Evolutionary conservation across 2,329 filamentous ascomycete species (phyloP).

Genomic region (Colletotrichum truncatum): DNA sequence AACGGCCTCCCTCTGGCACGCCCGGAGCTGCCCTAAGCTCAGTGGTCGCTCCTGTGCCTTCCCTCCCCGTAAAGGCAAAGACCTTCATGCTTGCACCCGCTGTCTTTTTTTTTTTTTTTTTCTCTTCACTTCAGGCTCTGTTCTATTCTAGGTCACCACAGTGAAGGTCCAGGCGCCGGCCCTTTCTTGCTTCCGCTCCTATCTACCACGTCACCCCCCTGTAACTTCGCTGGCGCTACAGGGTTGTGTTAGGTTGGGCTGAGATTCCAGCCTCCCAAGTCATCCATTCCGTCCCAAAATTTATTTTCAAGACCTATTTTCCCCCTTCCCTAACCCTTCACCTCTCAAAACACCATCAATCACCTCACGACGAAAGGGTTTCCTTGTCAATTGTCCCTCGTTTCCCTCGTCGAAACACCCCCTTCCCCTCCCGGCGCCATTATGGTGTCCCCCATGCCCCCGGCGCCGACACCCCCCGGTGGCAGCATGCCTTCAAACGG

Average conservation of each 20-base stretch:
- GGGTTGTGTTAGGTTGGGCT: conserved; percentile 30
- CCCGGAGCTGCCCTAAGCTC: conserved; percentile 1
- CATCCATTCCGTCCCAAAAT: conserved; percentile 28
- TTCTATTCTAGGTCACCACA: too few relatives aligned
- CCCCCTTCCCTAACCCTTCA: not conserved
- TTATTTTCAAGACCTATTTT: conserved; percentile 20
- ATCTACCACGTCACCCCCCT: conserved; percentile 30
- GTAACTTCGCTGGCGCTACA: conserved; percentile 1
- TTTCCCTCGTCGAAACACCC: conserved; percentile 24
- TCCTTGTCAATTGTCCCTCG: conserved; percentile 22
- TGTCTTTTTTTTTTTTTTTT: too few relatives aligned
- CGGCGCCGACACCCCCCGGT: conserved; percentile 59
- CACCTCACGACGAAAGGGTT: conserved; percentile 28
- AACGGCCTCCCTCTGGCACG: not conserved
- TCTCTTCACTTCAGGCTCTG: too few relatives aligned
- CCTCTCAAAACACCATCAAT: not conserved
- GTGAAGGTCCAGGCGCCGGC: not conserved
- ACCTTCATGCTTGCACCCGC: too few relatives aligned
- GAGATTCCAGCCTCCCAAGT: conserved; percentile 29
- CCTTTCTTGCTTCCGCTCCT: not conserved
- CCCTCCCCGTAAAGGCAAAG: too few relatives aligned
- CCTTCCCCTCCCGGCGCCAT: conserved; percentile 16
- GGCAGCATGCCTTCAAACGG: conserved; percentile 45
- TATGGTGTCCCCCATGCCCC: conserved; percentile 52
- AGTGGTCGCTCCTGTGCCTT: not conserved